Conservation (phyloP, 768 basidiomycete species). For the Mycena rosella region DNA sequence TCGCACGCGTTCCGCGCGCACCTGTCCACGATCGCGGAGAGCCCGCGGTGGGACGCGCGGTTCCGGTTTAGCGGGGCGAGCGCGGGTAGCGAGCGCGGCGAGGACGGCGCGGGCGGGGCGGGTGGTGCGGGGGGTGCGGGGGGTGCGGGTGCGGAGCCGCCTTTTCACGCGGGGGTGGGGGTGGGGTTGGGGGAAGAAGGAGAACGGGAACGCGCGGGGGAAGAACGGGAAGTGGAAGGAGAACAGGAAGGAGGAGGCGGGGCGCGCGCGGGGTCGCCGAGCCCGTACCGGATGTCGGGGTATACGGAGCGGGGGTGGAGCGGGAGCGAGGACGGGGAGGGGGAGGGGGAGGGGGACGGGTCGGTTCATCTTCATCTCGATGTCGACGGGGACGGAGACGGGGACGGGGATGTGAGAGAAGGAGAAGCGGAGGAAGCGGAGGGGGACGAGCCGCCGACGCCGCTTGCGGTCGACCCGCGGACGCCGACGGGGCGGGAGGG, state of each 20-base stretch:
- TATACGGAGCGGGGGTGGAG: slow-evolving; percentile 32
- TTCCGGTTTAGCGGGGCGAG: too few species aligned
- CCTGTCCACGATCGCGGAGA: slow-evolving; percentile 35
- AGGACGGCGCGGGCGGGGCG: too few species aligned
- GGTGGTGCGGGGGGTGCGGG: too few species aligned
- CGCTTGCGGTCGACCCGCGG: slow-evolving; percentile 2
- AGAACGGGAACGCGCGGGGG: too few species aligned
- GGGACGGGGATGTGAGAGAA: neutral
- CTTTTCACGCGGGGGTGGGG: too few species aligned
- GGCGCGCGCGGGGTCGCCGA: neutral
- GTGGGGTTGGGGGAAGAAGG: too few species aligned
- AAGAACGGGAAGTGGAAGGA: neutral
- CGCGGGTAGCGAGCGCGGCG: too few species aligned
- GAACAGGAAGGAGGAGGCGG: neutral
- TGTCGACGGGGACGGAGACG: neutral
- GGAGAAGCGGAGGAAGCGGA: neutral
- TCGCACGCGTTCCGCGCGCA: slow-evolving; percentile 28
- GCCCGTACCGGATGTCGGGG: slow-evolving; percentile 31
- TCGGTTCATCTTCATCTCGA: too few species aligned
- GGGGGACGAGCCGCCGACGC: neutral
- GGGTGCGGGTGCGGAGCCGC: too few species aligned
- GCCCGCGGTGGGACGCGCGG: slow-evolving; percentile 12
- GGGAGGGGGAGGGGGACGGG: neutral
- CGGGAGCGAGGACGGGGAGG: neutral
- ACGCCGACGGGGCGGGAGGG: neutral